Evolutionary conservation across 108 stramenopile genomes (phyloP).

Genomic region (Conticribra weissflogii): DNA sequence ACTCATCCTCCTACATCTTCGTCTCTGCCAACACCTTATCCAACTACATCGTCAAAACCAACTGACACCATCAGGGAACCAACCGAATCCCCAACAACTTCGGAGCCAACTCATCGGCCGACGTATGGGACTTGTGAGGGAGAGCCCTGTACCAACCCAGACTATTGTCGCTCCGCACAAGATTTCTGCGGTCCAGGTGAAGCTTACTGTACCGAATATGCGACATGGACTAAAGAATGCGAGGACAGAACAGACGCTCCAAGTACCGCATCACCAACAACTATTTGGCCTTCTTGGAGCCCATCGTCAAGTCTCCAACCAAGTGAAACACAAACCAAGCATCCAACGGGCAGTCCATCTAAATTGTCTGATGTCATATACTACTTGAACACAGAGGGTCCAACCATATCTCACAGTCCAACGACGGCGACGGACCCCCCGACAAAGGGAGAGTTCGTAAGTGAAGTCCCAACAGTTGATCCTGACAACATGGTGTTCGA

Average conservation of each 20-base stretch:
- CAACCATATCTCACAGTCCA: background rate
- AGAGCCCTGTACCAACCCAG: conserved; percentile 26
- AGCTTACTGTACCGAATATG: conserved; percentile 21
- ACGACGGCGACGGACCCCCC: background rate
- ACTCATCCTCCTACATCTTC: conserved; percentile 23
- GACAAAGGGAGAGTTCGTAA: conserved; percentile 8
- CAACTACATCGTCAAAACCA: conserved; percentile 11
- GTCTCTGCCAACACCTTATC: conserved; percentile 1
- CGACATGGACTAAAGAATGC: conserved; percentile 25
- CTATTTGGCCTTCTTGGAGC: conserved; percentile 8
- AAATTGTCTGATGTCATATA: conserved; percentile 1
- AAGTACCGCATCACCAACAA: conserved; percentile 9
- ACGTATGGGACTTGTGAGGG: conserved; percentile 29
- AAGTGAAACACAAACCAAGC: background rate
- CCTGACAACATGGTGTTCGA: conserved; percentile 15
- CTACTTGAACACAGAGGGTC: conserved; percentile 5
- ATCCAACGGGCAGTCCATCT: conserved; percentile 8
- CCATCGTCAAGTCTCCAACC: conserved; percentile 10
- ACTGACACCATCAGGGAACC: conserved; percentile 1
- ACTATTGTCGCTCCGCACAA: conserved; percentile 24
- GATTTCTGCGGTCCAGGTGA: conserved; percentile 24
- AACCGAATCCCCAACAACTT: conserved; percentile 22
- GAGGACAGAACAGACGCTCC: conserved; percentile 21
- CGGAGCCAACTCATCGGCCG: conserved; percentile 18
- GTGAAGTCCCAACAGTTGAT: background rate